These are phyloP conservation scores for Nakaseomyces nivariensis DNA, from an alignment of 1,139 yeast species.

Conservation along the genomic window DNA sequence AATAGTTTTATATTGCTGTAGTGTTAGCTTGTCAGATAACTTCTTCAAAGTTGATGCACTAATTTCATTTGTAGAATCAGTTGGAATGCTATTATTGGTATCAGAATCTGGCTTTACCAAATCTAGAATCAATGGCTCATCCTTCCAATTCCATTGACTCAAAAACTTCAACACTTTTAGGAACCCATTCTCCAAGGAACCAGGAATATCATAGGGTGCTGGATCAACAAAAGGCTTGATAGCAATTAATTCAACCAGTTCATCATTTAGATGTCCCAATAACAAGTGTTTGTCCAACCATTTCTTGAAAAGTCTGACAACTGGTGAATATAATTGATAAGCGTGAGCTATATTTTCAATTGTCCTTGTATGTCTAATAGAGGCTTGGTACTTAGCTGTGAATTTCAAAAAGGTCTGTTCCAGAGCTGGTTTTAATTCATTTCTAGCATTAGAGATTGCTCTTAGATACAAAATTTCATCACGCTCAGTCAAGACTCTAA, in stretches of 20 bases:
- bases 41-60: conserved; percentile 25
- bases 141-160: conserved; percentile 90
- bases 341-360: conserved; percentile 62
- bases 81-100: conserved; percentile 26
- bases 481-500: conserved; percentile 68
- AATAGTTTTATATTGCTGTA: conserved; percentile 53
- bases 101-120: conserved; percentile 42
- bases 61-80: conserved; percentile 29
- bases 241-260: conserved; percentile 71
- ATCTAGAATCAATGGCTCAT: conserved; percentile 72
- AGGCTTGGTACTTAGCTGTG: conserved; percentile 55
- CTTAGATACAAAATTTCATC: conserved; percentile 67
- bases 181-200: conserved; percentile 72
- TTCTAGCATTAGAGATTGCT: conserved; percentile 52
- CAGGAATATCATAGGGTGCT: conserved; percentile 71
- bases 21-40: conserved; percentile 54
- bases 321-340: conserved; percentile 66
- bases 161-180: conserved; percentile 61
- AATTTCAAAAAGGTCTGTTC: conserved; percentile 58
- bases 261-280: conserved; percentile 62
- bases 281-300: conserved; percentile 78
- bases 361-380: conserved; percentile 75
- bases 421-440: conserved; percentile 47
- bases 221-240: conserved; percentile 80
- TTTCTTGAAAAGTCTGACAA: conserved; percentile 72